These are phyloP conservation scores for Trifolium fragiferum DNA, from an alignment of 306 rosid species.

Conservation along the genomic window DNA sequence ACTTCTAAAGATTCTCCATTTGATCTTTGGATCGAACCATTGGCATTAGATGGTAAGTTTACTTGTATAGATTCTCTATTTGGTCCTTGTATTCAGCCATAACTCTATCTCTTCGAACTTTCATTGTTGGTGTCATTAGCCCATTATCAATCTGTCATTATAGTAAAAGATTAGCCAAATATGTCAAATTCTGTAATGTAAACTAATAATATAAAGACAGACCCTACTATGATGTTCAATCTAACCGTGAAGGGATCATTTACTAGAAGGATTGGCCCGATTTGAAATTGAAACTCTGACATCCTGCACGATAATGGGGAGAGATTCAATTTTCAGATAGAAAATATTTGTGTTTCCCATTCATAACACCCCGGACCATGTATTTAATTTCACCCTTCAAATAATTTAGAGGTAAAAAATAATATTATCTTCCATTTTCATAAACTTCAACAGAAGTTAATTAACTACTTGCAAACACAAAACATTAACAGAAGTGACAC, in stretches of 20 bases:
- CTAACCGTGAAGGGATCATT: constrained; percentile 86
- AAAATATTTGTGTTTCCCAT: constrained; percentile 12
- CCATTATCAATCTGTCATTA: constrained; percentile 78
- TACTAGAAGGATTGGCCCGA: constrained; percentile 81
- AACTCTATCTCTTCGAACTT: constrained; percentile 79
- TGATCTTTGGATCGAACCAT: constrained; percentile 19
- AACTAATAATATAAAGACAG: too few relatives aligned
- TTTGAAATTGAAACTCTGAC: constrained; percentile 69
- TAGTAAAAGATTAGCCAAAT: constrained; percentile 36
- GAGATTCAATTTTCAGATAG: constrained; percentile 29
- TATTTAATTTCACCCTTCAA: background rate
- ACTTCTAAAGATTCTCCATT: constrained; percentile 60
- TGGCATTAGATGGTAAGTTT: constrained; percentile 14
- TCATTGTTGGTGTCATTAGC: constrained; percentile 90
- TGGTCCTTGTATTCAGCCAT: constrained; percentile 60
- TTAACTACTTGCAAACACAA: background rate
- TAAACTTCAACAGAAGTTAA: constrained; percentile 25
- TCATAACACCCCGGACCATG: constrained; percentile 3
- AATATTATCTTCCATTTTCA: constrained; percentile 26
- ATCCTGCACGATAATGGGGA: constrained; percentile 62
- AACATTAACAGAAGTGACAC: background rate
- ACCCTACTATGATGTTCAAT: constrained; percentile 6
- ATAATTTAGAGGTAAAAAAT: background rate
- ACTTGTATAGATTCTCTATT: constrained; percentile 75
- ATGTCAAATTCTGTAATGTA: too few relatives aligned